Conservation (phyloP, 2,329 filamentous ascomycete genomes). For the Xylariaceae sp. region DNA sequence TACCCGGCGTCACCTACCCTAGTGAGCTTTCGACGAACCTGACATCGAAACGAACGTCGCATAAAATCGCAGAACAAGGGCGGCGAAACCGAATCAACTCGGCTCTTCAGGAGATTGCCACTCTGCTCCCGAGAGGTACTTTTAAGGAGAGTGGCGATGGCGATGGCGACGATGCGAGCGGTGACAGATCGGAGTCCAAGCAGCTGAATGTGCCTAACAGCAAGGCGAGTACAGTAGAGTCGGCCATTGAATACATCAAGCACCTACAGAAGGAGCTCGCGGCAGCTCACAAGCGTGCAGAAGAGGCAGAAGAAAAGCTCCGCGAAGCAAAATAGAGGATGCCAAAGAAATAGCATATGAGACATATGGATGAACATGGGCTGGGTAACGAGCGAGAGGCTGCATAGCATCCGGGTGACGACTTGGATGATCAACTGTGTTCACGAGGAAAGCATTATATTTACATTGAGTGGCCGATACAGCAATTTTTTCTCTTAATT, state of each 20-base stretch:
- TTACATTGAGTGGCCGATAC: too few species aligned
- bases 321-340: conserved; percentile 15
- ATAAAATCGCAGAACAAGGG: conserved; percentile 97
- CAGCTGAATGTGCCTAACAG: conserved; percentile 60
- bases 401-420: neutral
- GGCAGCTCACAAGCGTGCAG: conserved; percentile 57
- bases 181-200: conserved; percentile 39
- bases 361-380: neutral
- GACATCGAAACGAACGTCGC: conserved; percentile 92
- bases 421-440: neutral
- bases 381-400: neutral
- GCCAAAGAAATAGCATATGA: neutral
- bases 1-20: conserved; percentile 86
- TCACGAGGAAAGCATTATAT: too few species aligned
- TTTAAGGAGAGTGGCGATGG: conserved; percentile 41
- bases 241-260: conserved; percentile 93
- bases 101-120: conserved; percentile 85
- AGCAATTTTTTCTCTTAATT: too few species aligned
- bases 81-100: conserved; percentile 92
- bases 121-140: conserved; percentile 63
- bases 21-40: conserved; percentile 87
- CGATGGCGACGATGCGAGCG: conserved; percentile 39
- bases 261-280: conserved; percentile 68
- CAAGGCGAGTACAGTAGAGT: conserved; percentile 96
- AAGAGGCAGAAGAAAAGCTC: conserved; percentile 60